phyloP scores from a whole-genome alignment of 2,329 filamentous ascomycete genomes.

The Colletotrichum echinochloae region DNA sequence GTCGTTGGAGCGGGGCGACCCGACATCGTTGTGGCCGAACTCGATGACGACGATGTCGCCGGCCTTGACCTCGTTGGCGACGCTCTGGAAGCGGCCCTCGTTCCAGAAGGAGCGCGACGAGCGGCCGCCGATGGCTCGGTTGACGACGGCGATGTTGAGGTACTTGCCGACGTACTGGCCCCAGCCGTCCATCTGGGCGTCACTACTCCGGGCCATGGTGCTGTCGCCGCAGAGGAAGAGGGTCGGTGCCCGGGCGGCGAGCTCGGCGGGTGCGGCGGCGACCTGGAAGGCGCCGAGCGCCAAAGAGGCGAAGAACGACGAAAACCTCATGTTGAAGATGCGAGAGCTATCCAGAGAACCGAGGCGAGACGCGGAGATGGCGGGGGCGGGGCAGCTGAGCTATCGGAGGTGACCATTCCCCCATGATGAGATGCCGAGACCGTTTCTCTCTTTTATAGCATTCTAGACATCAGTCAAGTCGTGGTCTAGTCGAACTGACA shows the following conservation, averaged over 20 bases:
- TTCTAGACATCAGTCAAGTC: background rate
- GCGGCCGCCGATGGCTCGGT: slow-evolving; percentile 74
- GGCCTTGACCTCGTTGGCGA: slow-evolving; percentile 63
- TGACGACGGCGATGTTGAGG: slow-evolving; percentile 59
- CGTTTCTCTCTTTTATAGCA: background rate
- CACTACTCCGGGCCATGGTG: slow-evolving; percentile 68
- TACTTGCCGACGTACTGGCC: slow-evolving; percentile 69
- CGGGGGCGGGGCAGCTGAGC: background rate
- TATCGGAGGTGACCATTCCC: background rate
- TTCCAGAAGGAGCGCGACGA: slow-evolving; percentile 74
- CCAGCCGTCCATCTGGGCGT: slow-evolving; percentile 67
- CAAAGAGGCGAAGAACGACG: slow-evolving; percentile 30
- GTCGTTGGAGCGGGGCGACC: slow-evolving; percentile 65
- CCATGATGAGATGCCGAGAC: too few species aligned
- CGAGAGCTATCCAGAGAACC: background rate
- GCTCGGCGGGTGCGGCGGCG: slow-evolving; percentile 42
- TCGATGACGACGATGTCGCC: slow-evolving; percentile 78
- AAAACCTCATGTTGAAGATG: slow-evolving; percentile 29
- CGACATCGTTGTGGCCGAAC: slow-evolving; percentile 80
- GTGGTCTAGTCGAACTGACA: slow-evolving; percentile 1
- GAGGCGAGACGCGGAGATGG: background rate
- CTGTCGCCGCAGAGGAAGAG: slow-evolving; percentile 71
- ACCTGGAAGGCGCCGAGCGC: slow-evolving; percentile 35
- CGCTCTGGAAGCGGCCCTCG: slow-evolving; percentile 73
- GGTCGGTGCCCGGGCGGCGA: slow-evolving; percentile 47